Conservation (phyloP, 345 rosid genomes). For the Linum lewisii region DNA sequence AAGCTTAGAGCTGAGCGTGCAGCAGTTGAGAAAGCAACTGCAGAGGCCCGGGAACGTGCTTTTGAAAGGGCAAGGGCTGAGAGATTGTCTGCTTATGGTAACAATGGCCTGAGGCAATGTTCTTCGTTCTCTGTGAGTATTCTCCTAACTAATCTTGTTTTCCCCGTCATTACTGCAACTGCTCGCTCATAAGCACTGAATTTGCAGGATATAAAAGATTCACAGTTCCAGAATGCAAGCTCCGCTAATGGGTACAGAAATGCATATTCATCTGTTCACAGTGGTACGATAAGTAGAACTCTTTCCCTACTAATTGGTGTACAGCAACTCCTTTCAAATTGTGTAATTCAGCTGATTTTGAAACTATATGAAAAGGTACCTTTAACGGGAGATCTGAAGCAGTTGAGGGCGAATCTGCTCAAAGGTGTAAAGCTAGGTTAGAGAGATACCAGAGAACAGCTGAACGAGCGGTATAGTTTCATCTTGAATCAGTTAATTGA, state of each 20-base stretch:
- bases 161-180: not conserved
- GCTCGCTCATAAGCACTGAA: constrained; percentile 12
- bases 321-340: not conserved
- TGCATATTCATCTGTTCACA: constrained; percentile 33
- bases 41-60: constrained; percentile 94
- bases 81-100: constrained; percentile 40
- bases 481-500: not conserved
- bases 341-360: constrained; percentile 2
- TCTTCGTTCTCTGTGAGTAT: constrained; percentile 37
- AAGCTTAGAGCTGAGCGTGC: constrained; percentile 75
- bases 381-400: constrained; percentile 25
- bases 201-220: constrained; percentile 41
- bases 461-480: constrained; percentile 66
- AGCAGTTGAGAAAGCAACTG: constrained; percentile 83
- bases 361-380: constrained; percentile 23
- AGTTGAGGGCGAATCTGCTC: constrained; percentile 81
- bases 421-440: constrained; percentile 86
- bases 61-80: constrained; percentile 47
- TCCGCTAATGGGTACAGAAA: constrained; percentile 41
- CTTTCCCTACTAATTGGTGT: not conserved
- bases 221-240: constrained; percentile 36
- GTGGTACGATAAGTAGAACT: constrained; percentile 28
- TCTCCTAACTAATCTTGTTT: constrained; percentile 4
- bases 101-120: constrained; percentile 33
- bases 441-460: constrained; percentile 88